Percentiles rank a stretch among this genome's conserved stretches.
These are phyloP conservation scores for Ophiostoma ulmi DNA, from an alignment of 2,329 filamentous ascomycete genomes.

Conservation along the genomic window DNA sequence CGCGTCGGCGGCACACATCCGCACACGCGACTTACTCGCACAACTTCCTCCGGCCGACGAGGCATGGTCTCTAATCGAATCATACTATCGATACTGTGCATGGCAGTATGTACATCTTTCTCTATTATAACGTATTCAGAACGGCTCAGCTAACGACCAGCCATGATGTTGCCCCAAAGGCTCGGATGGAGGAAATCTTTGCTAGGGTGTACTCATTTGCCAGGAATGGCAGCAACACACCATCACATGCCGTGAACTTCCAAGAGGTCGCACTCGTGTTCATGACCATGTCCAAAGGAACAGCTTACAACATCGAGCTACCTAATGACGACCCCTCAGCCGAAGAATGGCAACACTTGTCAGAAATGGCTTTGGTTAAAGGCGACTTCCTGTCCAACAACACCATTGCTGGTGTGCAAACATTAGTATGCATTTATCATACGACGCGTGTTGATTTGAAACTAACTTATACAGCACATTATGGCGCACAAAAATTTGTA, in stretches of 20 bases:
- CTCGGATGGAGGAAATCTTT: background rate
- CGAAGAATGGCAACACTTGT: conserved; percentile 10
- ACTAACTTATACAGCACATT: background rate
- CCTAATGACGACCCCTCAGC: conserved; percentile 17
- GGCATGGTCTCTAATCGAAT: conserved; percentile 19
- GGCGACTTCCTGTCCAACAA: background rate
- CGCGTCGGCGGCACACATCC: background rate
- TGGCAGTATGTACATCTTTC: conserved; percentile 15
- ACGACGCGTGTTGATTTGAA: background rate
- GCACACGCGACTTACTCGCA: conserved; percentile 5
- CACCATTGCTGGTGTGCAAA: conserved; percentile 1
- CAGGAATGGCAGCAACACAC: background rate
- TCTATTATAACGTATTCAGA: background rate
- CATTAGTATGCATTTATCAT: background rate
- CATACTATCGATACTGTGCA: conserved; percentile 22
- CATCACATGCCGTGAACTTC: background rate
- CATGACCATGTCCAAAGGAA: conserved; percentile 21
- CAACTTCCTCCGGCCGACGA: conserved; percentile 17
- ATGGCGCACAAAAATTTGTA: conserved; percentile 4
- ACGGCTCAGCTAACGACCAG: background rate
- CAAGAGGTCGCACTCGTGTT: conserved; percentile 17
- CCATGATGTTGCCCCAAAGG: background rate
- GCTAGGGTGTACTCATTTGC: background rate
- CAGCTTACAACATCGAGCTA: conserved; percentile 21
- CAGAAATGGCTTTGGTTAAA: background rate